Evolutionary conservation across 2,329 filamentous ascomycete species (phyloP).

Genomic region (Neophaeococcomyces aloes): DNA sequence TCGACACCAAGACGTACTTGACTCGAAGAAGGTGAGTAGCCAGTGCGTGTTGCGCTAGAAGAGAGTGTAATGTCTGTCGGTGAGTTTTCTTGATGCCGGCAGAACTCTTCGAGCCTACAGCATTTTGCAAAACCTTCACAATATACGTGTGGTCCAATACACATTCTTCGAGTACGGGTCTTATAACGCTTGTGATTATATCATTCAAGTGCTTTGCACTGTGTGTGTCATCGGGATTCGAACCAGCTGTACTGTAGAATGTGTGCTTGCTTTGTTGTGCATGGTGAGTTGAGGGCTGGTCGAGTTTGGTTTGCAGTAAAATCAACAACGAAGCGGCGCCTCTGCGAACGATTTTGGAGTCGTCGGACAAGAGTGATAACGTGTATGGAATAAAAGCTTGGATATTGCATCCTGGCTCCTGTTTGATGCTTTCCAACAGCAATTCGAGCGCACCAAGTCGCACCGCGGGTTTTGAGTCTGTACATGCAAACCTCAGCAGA

Average conservation of each 20-base stretch:
- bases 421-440: constrained; percentile 38
- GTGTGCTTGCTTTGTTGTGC: constrained; percentile 18
- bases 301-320: background rate
- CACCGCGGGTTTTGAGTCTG: constrained; percentile 40
- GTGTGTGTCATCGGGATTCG: background rate
- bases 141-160: constrained; percentile 68
- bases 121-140: constrained; percentile 49
- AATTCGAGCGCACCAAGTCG: constrained; percentile 33
- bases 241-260: background rate
- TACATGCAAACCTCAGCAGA: constrained; percentile 15
- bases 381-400: constrained; percentile 77
- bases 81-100: constrained; percentile 48
- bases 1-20: constrained; percentile 60
- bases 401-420: constrained; percentile 53
- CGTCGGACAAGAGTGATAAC: constrained; percentile 62
- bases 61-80: constrained; percentile 56
- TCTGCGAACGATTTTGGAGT: constrained; percentile 63
- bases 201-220: constrained; percentile 31
- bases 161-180: constrained; percentile 74
- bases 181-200: constrained; percentile 55
- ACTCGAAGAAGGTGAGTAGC: constrained; percentile 57
- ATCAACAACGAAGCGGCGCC: constrained; percentile 40
- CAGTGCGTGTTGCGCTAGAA: constrained; percentile 62
- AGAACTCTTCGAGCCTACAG: constrained; percentile 38
- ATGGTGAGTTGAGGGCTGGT: constrained; percentile 35